phyloP scores from a whole-genome alignment of 2,329 filamentous ascomycete genomes.

The Aspergillus glaucus region DNA sequence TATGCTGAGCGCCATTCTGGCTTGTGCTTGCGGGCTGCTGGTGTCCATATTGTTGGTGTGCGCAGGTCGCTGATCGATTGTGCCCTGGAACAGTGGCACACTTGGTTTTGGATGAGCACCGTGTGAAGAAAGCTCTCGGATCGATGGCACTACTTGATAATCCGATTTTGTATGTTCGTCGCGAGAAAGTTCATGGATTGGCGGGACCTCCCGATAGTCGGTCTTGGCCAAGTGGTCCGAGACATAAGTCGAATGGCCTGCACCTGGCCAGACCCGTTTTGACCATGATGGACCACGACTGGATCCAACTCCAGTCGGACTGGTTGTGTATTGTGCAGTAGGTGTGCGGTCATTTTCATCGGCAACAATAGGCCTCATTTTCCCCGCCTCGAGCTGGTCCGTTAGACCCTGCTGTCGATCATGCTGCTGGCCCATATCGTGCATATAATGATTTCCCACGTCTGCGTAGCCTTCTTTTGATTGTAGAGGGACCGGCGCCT shows the following conservation, averaged over 20 bases:
- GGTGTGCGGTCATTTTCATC: constrained; percentile 38
- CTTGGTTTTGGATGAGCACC: constrained; percentile 28
- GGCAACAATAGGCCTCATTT: constrained; percentile 40
- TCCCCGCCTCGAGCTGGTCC: constrained; percentile 39
- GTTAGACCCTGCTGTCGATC: constrained; percentile 30
- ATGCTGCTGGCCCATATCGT: constrained; percentile 34
- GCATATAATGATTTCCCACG: constrained; percentile 29
- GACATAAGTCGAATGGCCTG: constrained; percentile 31
- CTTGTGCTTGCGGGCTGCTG: constrained; percentile 37
- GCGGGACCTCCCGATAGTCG: constrained; percentile 35
- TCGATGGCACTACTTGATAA: constrained; percentile 36
- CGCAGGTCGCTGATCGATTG: constrained; percentile 32
- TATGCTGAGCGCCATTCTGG: constrained; percentile 38
- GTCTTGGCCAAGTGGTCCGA: constrained; percentile 34
- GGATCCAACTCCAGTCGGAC: constrained; percentile 29
- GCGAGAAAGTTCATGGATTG: constrained; percentile 35
- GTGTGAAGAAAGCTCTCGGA: constrained; percentile 33
- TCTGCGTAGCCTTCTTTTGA: constrained; percentile 63
- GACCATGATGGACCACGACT: constrained; percentile 32
- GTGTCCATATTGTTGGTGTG: constrained; percentile 31
- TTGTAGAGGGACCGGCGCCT: constrained; percentile 66
- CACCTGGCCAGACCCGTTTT: constrained; percentile 33
- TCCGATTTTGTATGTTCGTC: constrained; percentile 33
- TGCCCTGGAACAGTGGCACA: constrained; percentile 32
- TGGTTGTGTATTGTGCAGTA: constrained; percentile 34